Conservation (phyloP, 2,329 filamentous ascomycete species). For the Fusarium mundagurra region DNA sequence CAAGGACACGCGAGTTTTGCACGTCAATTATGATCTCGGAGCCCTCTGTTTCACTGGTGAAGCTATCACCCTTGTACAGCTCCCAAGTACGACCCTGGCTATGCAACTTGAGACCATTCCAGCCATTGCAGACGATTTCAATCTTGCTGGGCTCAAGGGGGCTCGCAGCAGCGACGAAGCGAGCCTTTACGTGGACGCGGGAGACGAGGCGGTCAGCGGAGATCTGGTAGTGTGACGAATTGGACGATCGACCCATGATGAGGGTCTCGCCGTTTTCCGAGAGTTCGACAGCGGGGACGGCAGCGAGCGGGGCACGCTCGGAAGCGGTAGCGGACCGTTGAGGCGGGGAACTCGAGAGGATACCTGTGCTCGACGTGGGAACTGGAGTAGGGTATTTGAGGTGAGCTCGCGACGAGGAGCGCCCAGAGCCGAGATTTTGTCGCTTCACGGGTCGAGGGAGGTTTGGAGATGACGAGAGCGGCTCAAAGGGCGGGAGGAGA, state of each 20-base stretch:
- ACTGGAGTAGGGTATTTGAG: conserved; percentile 91
- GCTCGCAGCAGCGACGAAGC: conserved; percentile 76
- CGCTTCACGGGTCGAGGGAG: conserved; percentile 77
- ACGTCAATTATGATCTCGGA: conserved; percentile 96
- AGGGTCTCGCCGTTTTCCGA: conserved; percentile 83
- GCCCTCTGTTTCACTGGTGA: conserved; percentile 87
- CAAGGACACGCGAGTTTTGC: conserved; percentile 87
- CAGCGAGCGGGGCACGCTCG: conserved; percentile 83
- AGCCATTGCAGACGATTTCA: conserved; percentile 90
- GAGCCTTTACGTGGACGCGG: conserved; percentile 89
- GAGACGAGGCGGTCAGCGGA: conserved; percentile 93
- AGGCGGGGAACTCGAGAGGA: conserved; percentile 87
- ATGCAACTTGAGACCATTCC: conserved; percentile 95
- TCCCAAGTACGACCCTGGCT: conserved; percentile 90
- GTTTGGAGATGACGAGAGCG: conserved; percentile 78
- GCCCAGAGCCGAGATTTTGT: conserved; percentile 56
- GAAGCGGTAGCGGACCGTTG: conserved; percentile 68
- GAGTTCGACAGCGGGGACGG: conserved; percentile 84
- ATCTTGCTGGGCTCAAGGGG: conserved; percentile 79
- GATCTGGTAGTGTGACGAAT: conserved; percentile 94
- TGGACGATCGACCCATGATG: conserved; percentile 91
- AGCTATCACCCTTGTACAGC: conserved; percentile 86
- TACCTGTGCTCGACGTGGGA: conserved; percentile 92
- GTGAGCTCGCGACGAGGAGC: conserved; percentile 53
- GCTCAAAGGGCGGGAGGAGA: conserved; percentile 82